Evolutionary conservation across 306 rosid genomes (phyloP).

Genomic region (Lotus japonicus): DNA sequence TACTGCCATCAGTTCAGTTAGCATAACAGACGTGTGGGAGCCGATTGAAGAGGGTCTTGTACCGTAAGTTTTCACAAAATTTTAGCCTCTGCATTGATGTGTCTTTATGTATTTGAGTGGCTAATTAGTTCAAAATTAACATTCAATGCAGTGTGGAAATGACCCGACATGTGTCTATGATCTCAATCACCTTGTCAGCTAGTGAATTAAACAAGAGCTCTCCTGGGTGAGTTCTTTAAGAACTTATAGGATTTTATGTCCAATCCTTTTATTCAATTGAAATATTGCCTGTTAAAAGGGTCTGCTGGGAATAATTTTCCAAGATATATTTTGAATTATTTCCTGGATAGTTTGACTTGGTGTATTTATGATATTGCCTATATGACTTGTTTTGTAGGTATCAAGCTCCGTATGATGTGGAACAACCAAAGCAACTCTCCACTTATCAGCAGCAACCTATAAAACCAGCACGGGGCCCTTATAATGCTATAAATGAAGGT

Average conservation of each 20-base stretch:
- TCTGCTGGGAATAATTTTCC: not conserved
- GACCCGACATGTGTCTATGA: constrained; percentile 99
- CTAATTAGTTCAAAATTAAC: constrained; percentile 9
- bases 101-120: not conserved
- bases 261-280: not conserved
- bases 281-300: not conserved
- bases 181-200: constrained; percentile 72
- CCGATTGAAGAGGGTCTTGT: constrained; percentile 99
- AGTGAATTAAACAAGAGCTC: constrained; percentile 64
- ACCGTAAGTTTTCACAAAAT: constrained; percentile 57
- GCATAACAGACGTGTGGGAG: constrained; percentile 96
- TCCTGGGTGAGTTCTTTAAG: constrained; percentile 65
- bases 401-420: constrained; percentile 59
- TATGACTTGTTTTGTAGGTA: constrained; percentile 41
- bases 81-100: not conserved
- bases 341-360: constrained; percentile 2
- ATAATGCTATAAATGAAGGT: constrained; percentile 84
- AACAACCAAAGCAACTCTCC: constrained; percentile 55
- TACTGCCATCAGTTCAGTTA: constrained; percentile 81
- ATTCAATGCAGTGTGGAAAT: constrained; percentile 82
- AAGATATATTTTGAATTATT: not conserved
- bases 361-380: not conserved
- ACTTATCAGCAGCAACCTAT: constrained; percentile 73
- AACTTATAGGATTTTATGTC: not conserved
- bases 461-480: constrained; percentile 56